Evolutionary conservation across 345 rosid species (phyloP).

Genomic region (Dipteronia sinensis): DNA sequence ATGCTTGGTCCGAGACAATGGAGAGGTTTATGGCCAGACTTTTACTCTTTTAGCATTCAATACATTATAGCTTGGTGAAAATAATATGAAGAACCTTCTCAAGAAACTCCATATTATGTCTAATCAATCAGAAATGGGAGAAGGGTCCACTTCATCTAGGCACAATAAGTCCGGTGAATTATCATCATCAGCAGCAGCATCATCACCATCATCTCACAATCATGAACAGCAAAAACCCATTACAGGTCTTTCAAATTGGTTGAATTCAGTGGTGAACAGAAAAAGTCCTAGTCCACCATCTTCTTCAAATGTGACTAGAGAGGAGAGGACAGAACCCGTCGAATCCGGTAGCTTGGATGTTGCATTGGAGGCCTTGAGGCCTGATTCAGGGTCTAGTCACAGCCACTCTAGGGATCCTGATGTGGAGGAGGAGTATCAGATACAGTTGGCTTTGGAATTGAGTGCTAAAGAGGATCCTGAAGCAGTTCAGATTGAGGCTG

Average conservation of each 20-base stretch:
- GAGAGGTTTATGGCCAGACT: constrained; percentile 61
- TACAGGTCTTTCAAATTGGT: constrained; percentile 79
- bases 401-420: constrained; percentile 64
- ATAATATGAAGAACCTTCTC: constrained; percentile 80
- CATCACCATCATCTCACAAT: constrained; percentile 44
- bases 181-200: constrained; percentile 33
- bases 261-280: constrained; percentile 68
- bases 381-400: constrained; percentile 55
- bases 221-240: constrained; percentile 61
- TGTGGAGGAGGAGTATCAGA: constrained; percentile 86
- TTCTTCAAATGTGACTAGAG: constrained; percentile 54
- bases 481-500: constrained; percentile 97
- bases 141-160: constrained; percentile 65
- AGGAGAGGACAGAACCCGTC: constrained; percentile 48
- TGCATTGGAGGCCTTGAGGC: constrained; percentile 45
- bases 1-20: constrained; percentile 70
- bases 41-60: constrained; percentile 52
- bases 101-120: constrained; percentile 82
- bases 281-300: constrained; percentile 61
- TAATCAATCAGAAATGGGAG: constrained; percentile 60
- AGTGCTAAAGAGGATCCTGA: constrained; percentile 99
- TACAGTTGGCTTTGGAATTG: constrained; percentile 86
- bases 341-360: constrained; percentile 47
- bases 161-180: constrained; percentile 51
- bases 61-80: constrained; percentile 25